phyloP scores from a whole-genome alignment of 306 rosid species.

The Ochetophila trinervis region DNA sequence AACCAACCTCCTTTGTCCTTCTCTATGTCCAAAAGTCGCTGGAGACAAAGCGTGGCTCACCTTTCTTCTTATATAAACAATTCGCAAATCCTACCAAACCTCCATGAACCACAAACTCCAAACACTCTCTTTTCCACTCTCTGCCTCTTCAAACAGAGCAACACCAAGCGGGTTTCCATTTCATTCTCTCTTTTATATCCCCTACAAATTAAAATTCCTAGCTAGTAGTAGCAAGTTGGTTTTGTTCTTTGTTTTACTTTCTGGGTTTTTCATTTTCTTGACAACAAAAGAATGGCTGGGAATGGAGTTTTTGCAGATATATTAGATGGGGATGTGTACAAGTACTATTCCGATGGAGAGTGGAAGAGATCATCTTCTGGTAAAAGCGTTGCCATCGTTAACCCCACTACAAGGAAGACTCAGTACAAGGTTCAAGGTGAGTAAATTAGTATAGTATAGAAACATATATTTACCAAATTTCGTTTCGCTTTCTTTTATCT shows the following conservation, averaged over 20 bases:
- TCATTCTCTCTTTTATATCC: neutral
- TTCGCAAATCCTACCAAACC: conserved; percentile 27
- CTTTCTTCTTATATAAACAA: conserved; percentile 37
- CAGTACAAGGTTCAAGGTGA: conserved; percentile 97
- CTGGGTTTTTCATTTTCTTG: conserved; percentile 6
- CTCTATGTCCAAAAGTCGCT: conserved; percentile 11
- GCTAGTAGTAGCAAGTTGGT: neutral
- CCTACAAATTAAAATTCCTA: neutral
- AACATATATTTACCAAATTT: neutral
- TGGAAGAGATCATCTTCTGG: conserved; percentile 86
- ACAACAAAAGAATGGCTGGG: conserved; percentile 52
- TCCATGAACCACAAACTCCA: conserved; percentile 1
- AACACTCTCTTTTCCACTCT: conserved; percentile 1
- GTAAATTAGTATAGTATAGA: neutral
- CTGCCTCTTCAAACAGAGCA: too few species aligned
- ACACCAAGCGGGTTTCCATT: too few species aligned
- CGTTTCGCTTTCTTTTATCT: neutral
- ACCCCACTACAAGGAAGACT: conserved; percentile 78
- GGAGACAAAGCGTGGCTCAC: conserved; percentile 44
- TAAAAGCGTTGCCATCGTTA: conserved; percentile 73
- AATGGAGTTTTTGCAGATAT: conserved; percentile 73
- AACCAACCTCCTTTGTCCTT: conserved; percentile 11
- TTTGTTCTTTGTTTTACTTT: neutral
- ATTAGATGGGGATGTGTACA: conserved; percentile 75
- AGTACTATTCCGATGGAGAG: conserved; percentile 77